phyloP scores from a whole-genome alignment of 768 basidiomycete species.

The Suillus fuscotomentosus region DNA sequence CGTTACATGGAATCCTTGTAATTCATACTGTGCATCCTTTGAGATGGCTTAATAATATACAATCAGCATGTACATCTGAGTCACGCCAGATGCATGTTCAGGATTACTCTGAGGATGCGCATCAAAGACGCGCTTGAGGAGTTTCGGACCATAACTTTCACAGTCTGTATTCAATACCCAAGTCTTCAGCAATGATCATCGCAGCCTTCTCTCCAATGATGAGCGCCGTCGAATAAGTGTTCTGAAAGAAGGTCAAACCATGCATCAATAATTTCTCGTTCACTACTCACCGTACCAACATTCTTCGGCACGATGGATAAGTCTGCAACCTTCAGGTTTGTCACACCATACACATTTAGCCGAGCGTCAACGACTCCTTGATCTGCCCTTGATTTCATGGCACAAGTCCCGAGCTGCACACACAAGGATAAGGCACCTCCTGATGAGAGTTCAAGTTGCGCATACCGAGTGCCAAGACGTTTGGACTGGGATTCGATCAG shows the following conservation, averaged over 20 bases:
- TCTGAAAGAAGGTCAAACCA: slow-evolving; percentile 17
- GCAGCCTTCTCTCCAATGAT: slow-evolving; percentile 63
- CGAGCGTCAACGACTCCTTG: too few relatives aligned
- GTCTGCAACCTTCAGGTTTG: too few relatives aligned
- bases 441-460: too few relatives aligned
- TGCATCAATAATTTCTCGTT: not conserved
- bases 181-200: slow-evolving; percentile 54
- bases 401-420: too few relatives aligned
- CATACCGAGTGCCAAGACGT: too few relatives aligned
- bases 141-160: not conserved
- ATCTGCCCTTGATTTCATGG: too few relatives aligned
- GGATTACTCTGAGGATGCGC: not conserved
- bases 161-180: slow-evolving; percentile 24
- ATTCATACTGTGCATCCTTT: not conserved
- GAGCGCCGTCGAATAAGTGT: slow-evolving; percentile 43
- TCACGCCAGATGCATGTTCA: not conserved
- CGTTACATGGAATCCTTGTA: not conserved
- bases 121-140: not conserved
- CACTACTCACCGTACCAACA: too few relatives aligned
- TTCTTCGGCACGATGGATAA: too few relatives aligned
- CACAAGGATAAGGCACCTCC: too few relatives aligned
- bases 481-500: too few relatives aligned
- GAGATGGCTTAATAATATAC: not conserved
- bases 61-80: not conserved
- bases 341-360: too few relatives aligned